These are phyloP conservation scores for Cornus controversa DNA, from an alignment of 148 eudicot genomes.

Conservation along the genomic window DNA sequence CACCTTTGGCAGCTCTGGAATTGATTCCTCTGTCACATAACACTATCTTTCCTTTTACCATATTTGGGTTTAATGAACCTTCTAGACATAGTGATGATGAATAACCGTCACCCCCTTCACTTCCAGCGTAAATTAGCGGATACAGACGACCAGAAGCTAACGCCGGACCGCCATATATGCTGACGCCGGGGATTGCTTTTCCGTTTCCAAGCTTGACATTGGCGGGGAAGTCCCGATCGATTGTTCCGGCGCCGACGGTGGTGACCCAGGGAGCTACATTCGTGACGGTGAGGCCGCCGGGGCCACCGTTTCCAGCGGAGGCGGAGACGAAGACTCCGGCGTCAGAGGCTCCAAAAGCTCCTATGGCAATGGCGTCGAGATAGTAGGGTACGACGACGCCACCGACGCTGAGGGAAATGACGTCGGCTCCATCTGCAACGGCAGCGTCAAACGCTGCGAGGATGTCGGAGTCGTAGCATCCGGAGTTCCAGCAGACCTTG, in stretches of 20 bases:
- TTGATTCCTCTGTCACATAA: conserved; percentile 93
- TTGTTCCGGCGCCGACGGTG: conserved; percentile 83
- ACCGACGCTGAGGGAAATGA: conserved; percentile 75
- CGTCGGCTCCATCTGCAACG: conserved; percentile 83
- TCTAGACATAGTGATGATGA: conserved; percentile 87
- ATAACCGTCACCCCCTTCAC: conserved; percentile 67
- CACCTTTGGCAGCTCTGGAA: conserved; percentile 80
- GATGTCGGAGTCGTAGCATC: conserved; percentile 91
- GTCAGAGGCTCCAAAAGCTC: conserved; percentile 64
- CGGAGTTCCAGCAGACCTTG: conserved; percentile 94
- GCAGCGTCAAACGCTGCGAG: conserved; percentile 89
- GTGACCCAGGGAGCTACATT: conserved; percentile 94
- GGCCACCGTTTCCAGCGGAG: conserved; percentile 93
- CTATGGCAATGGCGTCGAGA: conserved; percentile 87
- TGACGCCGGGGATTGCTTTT: conserved; percentile 50
- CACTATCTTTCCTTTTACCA: conserved; percentile 68
- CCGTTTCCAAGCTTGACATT: conserved; percentile 81
- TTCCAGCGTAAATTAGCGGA: conserved; percentile 70
- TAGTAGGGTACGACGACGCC: conserved; percentile 90
- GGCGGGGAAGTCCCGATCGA: conserved; percentile 90
- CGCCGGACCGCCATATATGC: conserved; percentile 74
- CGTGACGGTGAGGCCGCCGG: conserved; percentile 77
- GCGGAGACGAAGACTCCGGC: conserved; percentile 82
- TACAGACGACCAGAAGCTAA: conserved; percentile 45
- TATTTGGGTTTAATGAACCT: conserved; percentile 58